Evolutionary conservation across 768 basidiomycete species (phyloP), one percentile per base, ranked within the genome.

Genomic region (Lactarius quietus): DNA sequence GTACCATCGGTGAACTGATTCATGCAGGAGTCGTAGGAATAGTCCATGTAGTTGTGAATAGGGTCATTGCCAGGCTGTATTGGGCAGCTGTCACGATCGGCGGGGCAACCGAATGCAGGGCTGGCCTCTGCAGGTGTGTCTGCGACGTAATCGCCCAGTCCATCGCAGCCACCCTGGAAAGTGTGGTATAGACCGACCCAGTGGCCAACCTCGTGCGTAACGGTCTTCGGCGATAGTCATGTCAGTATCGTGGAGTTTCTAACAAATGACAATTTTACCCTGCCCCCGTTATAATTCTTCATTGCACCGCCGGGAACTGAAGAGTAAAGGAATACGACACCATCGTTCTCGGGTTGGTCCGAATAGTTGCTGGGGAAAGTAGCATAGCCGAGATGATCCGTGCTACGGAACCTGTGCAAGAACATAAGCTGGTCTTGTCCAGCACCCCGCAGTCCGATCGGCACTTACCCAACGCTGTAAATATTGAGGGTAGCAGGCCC

Each of bases 181-280:
- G 84, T 83, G 76, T 85, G 83, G 74, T 79, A 84, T 29, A 85
- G 77, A 31, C 84, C 84, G 64, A 83, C 75, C 84, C 84, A 86
- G 74, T 85, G 84, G n/a, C 84, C 83, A 56, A 78, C 80, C 72
- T 86, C 85, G 70, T 86, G 85, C 17, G 80, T 83, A 65, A 82
- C 69, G 52, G 82, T 86, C 72, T 80, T 66, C 6, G 26, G 38
- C 9, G 26, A 1, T 18, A 18, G 58, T 38, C 66, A 39, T 29
- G 28, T 54, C 28, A 29, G 23, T 51, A 17, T 15, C 6, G 26
- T 51, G 14, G 26, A 28, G 48, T 51, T 26, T 51, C 23, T 51
- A 7, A 15, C 23, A 51, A 26, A 26, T 26, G 2, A 51, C 7
- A 15, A 14, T 28, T 26, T 26, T 51, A 51, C 48, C 48, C 12